A percentile compares a stretch with the other conserved stretches of the same genome.
Conservation (phyloP, 2,329 filamentous ascomycete species). For the Cercospora canescens region DNA sequence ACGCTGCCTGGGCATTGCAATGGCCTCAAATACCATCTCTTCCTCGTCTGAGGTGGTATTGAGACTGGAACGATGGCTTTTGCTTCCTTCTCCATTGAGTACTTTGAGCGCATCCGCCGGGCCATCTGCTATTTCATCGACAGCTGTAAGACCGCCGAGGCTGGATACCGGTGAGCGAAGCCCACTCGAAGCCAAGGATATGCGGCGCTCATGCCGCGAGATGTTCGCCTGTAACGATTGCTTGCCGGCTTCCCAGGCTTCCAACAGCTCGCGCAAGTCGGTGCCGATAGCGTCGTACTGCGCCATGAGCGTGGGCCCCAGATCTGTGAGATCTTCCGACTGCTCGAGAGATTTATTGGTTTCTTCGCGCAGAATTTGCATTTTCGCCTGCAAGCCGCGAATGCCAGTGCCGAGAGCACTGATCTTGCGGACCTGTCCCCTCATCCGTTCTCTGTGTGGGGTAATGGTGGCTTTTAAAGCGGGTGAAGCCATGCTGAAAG, state of each 20-base stretch:
- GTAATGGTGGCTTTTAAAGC: slow-evolving; percentile 53
- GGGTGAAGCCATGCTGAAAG: slow-evolving; percentile 54
- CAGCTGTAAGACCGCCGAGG: slow-evolving; percentile 63
- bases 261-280: slow-evolving; percentile 66
- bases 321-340: slow-evolving; percentile 58
- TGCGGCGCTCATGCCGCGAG: slow-evolving; percentile 69
- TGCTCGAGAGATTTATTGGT: slow-evolving; percentile 77
- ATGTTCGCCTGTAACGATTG: slow-evolving; percentile 79
- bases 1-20: slow-evolving; percentile 66
- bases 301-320: slow-evolving; percentile 75
- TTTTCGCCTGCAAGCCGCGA: slow-evolving; percentile 87
- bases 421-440: slow-evolving; percentile 83
- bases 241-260: slow-evolving; percentile 64
- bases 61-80: slow-evolving; percentile 47
- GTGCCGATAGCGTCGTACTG: slow-evolving; percentile 95
- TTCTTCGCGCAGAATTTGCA: slow-evolving; percentile 88
- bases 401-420: slow-evolving; percentile 88
- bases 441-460: slow-evolving; percentile 78
- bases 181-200: slow-evolving; percentile 51
- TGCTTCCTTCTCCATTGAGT: slow-evolving; percentile 66
- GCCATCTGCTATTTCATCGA: slow-evolving; percentile 55
- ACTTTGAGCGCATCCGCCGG: slow-evolving; percentile 72
- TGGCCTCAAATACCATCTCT: slow-evolving; percentile 85
- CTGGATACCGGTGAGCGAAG: slow-evolving; percentile 52
- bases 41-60: slow-evolving; percentile 54